These are phyloP conservation scores for Suillus lakei DNA, from an alignment of 768 basidiomycete genomes.

Conservation along the genomic window DNA sequence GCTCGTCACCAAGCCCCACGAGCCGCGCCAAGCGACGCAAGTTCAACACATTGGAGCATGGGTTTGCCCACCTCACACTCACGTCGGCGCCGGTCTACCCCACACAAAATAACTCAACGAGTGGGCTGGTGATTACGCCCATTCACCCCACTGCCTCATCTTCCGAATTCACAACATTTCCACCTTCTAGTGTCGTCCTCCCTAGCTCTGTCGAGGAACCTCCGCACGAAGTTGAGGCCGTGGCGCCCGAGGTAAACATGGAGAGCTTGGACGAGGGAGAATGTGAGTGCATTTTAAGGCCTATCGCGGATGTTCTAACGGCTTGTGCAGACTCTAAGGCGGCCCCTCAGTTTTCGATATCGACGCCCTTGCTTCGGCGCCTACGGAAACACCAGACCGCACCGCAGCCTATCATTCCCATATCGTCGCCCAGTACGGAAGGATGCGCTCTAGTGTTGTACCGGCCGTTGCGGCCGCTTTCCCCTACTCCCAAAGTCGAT, in stretches of 20 bases:
- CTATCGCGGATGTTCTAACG: neutral
- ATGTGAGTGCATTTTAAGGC: constrained; percentile 43
- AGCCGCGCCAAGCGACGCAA: constrained; percentile 54
- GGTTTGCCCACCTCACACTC: constrained; percentile 57
- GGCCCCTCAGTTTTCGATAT: constrained; percentile 15
- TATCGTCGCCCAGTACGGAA: constrained; percentile 14
- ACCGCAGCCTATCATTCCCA: constrained; percentile 25
- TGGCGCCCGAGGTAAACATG: constrained; percentile 64
- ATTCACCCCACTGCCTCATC: constrained; percentile 9
- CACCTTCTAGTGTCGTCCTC: constrained; percentile 24
- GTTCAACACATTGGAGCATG: constrained; percentile 56
- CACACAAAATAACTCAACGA: constrained; percentile 1
- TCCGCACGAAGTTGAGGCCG: constrained; percentile 25
- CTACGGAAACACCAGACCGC: constrained; percentile 40
- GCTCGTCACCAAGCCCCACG: constrained; percentile 46
- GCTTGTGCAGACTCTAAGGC: neutral
- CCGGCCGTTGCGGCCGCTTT: constrained; percentile 42
- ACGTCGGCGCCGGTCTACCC: constrained; percentile 5
- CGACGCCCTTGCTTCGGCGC: constrained; percentile 49
- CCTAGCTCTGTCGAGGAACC: constrained; percentile 50
- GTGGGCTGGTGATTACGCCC: constrained; percentile 5
- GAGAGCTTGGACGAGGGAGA: constrained; percentile 73
- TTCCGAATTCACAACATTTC: constrained; percentile 12
- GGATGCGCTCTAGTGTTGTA: constrained; percentile 61
- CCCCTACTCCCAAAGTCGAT: constrained; percentile 13